Base-by-base conservation (phyloP, 768 basidiomycete genomes). In the Clitopilus passeckerianus region DNA sequence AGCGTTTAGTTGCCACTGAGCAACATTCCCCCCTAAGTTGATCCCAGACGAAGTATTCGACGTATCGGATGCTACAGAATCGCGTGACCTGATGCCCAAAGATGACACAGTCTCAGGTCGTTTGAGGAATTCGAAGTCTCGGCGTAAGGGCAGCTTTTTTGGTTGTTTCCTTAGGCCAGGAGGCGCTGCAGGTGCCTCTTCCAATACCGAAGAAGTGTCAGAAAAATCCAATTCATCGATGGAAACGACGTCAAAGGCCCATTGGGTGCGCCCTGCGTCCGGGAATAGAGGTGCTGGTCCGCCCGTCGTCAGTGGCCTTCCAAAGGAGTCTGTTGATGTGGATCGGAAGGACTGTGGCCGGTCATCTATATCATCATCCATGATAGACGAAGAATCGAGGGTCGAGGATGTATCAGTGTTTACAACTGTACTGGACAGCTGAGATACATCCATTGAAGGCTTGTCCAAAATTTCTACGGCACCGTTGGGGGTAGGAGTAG, bases 1-100 rank as follows among this genome's bases (percentile, higher is more conserved):
- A 24, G 89, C 86, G 66, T 90, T 89, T 72, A 91, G 76, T 64
- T 93, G 92, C 92, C 92, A 93, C 57, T 86, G 84, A n/a, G 86
- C 84, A 16, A 92, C 85, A 27, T 73, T 74, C 0, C 74, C 78
- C 1, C 78, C 81, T 5, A 83, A 70, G 18, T 74, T 75, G 7
- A 70, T 68, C 6, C 67, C 73, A 20, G 76, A 76, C 10, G 82
- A 78, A 9, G 74, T 64, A 9, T 72, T 75, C 14, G 75, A 81
- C 62, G 77, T 18, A 5, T 55, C 27, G 30, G 82, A 88, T 22
- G 75, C 77, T 57, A 86, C 70, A 2, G 87, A 89, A 37, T 82
- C 82, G 37, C 82, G 83, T 9, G 85, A 84, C 30, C 80, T 77
- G 50, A 90, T 82, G 5, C 88, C 89, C 83, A 92, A 85, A 33